These are phyloP conservation scores for Sphaerulina vaccinii DNA, from an alignment of 2,329 filamentous ascomycete genomes.

Conservation along the genomic window DNA sequence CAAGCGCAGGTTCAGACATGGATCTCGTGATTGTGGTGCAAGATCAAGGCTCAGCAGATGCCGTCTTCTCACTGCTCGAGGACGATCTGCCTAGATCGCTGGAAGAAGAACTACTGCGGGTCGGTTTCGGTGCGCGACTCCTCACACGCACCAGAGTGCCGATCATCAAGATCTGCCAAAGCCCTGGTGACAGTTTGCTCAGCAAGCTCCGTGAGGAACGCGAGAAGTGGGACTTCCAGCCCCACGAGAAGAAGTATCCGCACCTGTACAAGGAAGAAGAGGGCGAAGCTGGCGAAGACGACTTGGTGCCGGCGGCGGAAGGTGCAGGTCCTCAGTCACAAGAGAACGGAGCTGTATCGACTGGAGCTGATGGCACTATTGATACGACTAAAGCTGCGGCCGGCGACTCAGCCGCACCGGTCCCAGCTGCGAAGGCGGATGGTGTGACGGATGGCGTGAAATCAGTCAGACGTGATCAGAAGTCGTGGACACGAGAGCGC, in stretches of 20 bases:
- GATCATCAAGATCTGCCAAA: constrained; percentile 82
- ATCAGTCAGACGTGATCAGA: constrained; percentile 18
- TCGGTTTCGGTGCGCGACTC: constrained; percentile 72
- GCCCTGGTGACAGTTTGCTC: constrained; percentile 61
- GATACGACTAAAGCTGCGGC: neutral
- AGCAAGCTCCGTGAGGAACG: constrained; percentile 63
- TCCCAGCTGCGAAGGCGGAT: neutral
- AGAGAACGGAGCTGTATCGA: too few species aligned
- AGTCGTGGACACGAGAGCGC: constrained; percentile 48
- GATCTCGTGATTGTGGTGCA: constrained; percentile 75
- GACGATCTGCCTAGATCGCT: constrained; percentile 67
- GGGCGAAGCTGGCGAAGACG: constrained; percentile 19
- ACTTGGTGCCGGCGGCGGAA: neutral
- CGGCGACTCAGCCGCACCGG: neutral
- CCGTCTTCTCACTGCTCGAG: constrained; percentile 45
- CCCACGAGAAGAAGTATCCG: constrained; percentile 47
- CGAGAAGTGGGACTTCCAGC: constrained; percentile 66
- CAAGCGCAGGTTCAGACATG: constrained; percentile 85
- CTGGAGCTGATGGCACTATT: neutral
- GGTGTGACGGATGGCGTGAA: neutral
- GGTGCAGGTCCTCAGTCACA: too few species aligned
- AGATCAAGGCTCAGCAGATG: constrained; percentile 25
- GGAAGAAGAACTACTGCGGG: constrained; percentile 70
- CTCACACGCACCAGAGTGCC: constrained; percentile 78
- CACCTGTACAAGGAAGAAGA: constrained; percentile 31